Conservation (phyloP, 305 asterid species). For the Solanum hybrid region DNA sequence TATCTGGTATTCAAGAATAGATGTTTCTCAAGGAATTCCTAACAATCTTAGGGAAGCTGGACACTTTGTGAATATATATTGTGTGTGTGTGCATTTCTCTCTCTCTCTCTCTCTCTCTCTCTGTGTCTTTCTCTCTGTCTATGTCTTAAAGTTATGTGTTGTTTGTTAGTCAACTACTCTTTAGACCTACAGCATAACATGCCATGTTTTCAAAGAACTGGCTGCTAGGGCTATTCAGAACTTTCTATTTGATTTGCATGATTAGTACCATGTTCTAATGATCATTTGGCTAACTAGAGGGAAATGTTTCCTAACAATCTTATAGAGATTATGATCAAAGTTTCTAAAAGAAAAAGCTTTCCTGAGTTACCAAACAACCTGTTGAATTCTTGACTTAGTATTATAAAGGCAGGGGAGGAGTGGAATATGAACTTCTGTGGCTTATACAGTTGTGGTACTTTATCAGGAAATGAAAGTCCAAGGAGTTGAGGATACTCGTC, state of each 20-base stretch:
- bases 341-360: background rate
- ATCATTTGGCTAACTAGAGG: background rate
- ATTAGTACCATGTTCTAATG: background rate
- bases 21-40: background rate
- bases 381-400: background rate
- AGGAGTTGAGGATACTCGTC: slow-evolving; percentile 67
- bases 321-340: background rate
- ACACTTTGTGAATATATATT: background rate
- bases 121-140: background rate
- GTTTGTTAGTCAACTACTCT: background rate
- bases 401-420: background rate
- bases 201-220: background rate
- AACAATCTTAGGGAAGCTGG: background rate
- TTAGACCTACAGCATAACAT: background rate
- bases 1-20: background rate
- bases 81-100: background rate
- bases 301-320: background rate
- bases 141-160: background rate
- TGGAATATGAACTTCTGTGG: background rate
- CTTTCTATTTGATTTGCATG: background rate
- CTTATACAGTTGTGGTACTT: background rate
- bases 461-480: slow-evolving; percentile 70
- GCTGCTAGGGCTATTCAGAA: background rate
- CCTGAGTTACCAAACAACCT: background rate
- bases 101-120: background rate